Conservation (phyloP, 768 basidiomycete genomes). For the Daedaleopsis sinensis region DNA sequence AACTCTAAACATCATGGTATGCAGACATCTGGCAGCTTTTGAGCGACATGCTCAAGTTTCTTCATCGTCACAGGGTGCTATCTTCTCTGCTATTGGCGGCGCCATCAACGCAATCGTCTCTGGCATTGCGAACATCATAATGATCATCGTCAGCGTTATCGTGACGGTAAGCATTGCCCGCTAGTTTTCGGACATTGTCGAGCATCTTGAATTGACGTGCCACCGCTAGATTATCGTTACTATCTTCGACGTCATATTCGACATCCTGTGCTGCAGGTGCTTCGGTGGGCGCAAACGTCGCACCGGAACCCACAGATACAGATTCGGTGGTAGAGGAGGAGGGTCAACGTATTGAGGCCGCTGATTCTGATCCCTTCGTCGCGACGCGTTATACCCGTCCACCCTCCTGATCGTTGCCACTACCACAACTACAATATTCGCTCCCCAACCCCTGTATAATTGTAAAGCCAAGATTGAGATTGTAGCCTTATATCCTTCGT, state of each 20-base stretch:
- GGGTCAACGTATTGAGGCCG: slow-evolving; percentile 8
- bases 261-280: slow-evolving; percentile 47
- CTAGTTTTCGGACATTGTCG: background rate
- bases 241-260: slow-evolving; percentile 63
- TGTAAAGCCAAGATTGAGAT: background rate
- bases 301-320: slow-evolving; percentile 30
- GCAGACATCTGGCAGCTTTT: background rate
- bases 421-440: background rate
- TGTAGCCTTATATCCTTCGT: background rate
- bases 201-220: background rate
- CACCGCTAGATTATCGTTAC: slow-evolving; percentile 58
- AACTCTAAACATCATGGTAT: slow-evolving; percentile 15
- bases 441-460: background rate
- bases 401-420: background rate
- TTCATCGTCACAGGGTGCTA: slow-evolving; percentile 50
- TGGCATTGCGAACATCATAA: slow-evolving; percentile 60
- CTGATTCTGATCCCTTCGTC: background rate
- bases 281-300: slow-evolving; percentile 31
- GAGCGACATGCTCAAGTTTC: background rate
- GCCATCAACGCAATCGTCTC: slow-evolving; percentile 62
- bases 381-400: background rate
- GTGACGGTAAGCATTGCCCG: slow-evolving; percentile 49
- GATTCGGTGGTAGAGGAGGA: slow-evolving; percentile 23
- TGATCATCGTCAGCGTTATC: slow-evolving; percentile 62
- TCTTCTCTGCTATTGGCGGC: slow-evolving; percentile 65